Conservation (phyloP, 2,329 filamentous ascomycete species). For the Aspergillus sojae region DNA sequence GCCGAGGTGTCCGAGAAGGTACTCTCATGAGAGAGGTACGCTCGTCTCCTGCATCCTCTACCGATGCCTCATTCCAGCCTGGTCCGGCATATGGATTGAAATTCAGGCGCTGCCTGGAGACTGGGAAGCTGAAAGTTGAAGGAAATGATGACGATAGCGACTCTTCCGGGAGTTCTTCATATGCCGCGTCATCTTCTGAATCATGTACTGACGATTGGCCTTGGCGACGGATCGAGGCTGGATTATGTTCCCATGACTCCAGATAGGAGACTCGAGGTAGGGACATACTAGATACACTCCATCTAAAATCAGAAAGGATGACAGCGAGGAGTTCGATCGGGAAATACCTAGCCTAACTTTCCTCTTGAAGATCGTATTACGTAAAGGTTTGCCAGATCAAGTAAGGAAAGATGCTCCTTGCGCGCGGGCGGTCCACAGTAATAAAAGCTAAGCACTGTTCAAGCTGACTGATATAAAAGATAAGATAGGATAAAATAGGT, state of each 20-base stretch:
- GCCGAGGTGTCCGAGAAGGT: constrained; percentile 26
- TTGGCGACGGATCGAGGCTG: constrained; percentile 31
- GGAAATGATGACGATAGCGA: constrained; percentile 38
- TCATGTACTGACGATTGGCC: constrained; percentile 22
- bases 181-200: constrained; percentile 28
- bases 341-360: neutral
- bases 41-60: constrained; percentile 34
- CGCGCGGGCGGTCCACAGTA: neutral
- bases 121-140: constrained; percentile 31
- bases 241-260: constrained; percentile 46
- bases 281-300: constrained; percentile 37
- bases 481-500: neutral
- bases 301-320: neutral
- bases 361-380: neutral
- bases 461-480: neutral
- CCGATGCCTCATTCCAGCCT: constrained; percentile 37
- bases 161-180: constrained; percentile 35
- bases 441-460: neutral
- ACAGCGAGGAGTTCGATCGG: neutral
- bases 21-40: constrained; percentile 24
- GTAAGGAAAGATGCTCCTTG: neutral
- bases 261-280: constrained; percentile 46
- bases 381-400: neutral
- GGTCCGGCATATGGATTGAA: constrained; percentile 47
- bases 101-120: constrained; percentile 37